These are phyloP conservation scores for Fagopyrum tataricum DNA, from an alignment of 148 eudicot species.

Conservation along the genomic window DNA sequence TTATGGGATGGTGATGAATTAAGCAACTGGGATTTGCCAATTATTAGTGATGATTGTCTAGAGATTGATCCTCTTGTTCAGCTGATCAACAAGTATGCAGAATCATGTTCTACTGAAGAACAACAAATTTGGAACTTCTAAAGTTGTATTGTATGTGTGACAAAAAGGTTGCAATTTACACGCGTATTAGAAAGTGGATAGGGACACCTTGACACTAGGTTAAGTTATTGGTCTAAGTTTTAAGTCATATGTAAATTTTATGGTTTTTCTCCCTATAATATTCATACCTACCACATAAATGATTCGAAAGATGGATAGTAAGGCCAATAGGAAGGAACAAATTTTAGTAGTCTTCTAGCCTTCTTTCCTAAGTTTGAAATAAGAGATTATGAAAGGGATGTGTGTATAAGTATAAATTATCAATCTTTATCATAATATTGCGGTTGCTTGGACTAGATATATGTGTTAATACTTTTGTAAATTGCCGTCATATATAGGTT, in stretches of 20 bases:
- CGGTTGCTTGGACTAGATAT: too few species aligned
- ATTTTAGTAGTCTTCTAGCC: background rate
- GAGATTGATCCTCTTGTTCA: background rate
- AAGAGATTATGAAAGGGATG: background rate
- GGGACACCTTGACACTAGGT: background rate
- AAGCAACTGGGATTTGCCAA: slow-evolving; percentile 11
- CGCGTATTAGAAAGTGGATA: background rate
- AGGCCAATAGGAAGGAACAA: background rate
- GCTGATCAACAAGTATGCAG: background rate
- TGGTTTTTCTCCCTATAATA: background rate
- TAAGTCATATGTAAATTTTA: background rate
- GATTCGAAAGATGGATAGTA: background rate
- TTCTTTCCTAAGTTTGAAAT: background rate
- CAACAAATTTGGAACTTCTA: background rate
- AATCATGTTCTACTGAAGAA: background rate
- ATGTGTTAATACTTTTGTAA: too few species aligned
- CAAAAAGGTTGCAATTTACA: background rate
- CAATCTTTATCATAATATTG: too few species aligned
- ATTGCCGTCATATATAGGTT: too few species aligned
- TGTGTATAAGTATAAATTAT: background rate
- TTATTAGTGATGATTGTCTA: background rate
- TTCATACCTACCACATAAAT: background rate
- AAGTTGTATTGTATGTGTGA: background rate
- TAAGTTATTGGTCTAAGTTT: background rate
- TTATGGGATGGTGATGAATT: background rate